Evolutionary conservation across 176 grass and related monocot species (phyloP).

Genomic region (Ensete glaucum): DNA sequence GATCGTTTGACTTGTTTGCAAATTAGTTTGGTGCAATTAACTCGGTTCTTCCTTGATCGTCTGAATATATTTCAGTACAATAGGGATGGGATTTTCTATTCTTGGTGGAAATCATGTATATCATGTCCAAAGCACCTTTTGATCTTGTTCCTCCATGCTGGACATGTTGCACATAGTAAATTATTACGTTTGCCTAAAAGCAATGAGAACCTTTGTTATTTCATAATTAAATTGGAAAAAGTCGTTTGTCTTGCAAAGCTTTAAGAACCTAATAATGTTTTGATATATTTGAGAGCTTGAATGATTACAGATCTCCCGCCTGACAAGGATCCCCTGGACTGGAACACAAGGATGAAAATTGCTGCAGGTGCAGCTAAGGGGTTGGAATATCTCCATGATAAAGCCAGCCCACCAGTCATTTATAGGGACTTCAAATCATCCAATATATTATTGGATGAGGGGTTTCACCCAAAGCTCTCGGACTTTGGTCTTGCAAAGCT

Average conservation of each 20-base stretch:
- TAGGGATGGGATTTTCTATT: background rate
- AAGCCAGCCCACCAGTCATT: constrained; percentile 17
- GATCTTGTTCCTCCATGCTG: background rate
- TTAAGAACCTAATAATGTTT: background rate
- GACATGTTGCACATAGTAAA: too few relatives aligned
- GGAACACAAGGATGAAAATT: constrained; percentile 21
- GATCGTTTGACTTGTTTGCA: background rate
- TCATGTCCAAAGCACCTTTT: background rate
- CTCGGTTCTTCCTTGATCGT: too few relatives aligned
- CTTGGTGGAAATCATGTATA: background rate
- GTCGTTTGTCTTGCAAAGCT: background rate
- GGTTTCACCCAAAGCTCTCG: constrained; percentile 13
- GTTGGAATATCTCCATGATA: constrained; percentile 19
- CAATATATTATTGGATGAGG: constrained; percentile 7
- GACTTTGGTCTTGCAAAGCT: constrained; percentile 17
- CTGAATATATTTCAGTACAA: too few relatives aligned
- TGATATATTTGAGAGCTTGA: constrained; percentile 7
- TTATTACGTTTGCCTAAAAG: background rate
- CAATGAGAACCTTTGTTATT: background rate
- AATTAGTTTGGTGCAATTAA: too few relatives aligned
- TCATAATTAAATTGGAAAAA: background rate
- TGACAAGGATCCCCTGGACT: constrained; percentile 8
- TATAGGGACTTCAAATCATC: constrained; percentile 17
- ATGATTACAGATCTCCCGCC: constrained; percentile 5
- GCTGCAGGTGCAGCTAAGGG: constrained; percentile 17